phyloP scores from a whole-genome alignment of 305 asterid genomes.

The Fraxinus angustifolia region DNA sequence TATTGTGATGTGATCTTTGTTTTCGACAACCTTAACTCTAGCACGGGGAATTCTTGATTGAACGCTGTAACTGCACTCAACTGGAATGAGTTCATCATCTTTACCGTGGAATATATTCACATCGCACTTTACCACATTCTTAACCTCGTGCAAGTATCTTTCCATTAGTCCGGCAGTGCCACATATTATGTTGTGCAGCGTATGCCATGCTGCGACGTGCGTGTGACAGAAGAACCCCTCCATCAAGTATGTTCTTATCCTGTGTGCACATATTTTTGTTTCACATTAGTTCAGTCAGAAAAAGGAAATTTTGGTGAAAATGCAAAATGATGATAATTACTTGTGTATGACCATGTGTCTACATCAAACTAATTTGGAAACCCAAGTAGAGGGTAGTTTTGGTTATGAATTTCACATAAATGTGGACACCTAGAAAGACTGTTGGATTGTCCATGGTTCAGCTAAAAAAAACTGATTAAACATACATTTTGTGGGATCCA shows the following conservation, averaged over 20 bases:
- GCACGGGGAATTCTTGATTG: conserved; percentile 72
- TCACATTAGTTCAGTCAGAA: background rate
- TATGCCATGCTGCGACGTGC: conserved; percentile 96
- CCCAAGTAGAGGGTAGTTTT: background rate
- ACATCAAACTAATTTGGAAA: background rate
- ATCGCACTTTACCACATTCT: conserved; percentile 51
- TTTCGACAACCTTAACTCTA: conserved; percentile 55
- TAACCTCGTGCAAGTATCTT: conserved; percentile 56
- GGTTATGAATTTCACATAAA: background rate
- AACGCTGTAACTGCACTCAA: conserved; percentile 75
- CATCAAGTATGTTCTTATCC: conserved; percentile 76
- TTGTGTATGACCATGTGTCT: background rate
- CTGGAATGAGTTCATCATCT: conserved; percentile 80
- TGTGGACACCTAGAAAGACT: background rate
- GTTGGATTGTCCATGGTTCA: background rate
- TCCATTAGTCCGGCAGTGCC: conserved; percentile 84
- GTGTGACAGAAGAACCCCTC: conserved; percentile 93
- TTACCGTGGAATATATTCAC: conserved; percentile 66
- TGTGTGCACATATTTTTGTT: conserved; percentile 12
- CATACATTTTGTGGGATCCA: background rate
- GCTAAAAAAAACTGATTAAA: background rate
- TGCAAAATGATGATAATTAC: background rate
- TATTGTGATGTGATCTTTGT: conserved; percentile 83
- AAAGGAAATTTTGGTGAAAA: background rate
- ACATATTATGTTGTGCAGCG: conserved; percentile 85